phyloP scores from a whole-genome alignment of 345 rosid genomes.

The Salix suchowensis region DNA sequence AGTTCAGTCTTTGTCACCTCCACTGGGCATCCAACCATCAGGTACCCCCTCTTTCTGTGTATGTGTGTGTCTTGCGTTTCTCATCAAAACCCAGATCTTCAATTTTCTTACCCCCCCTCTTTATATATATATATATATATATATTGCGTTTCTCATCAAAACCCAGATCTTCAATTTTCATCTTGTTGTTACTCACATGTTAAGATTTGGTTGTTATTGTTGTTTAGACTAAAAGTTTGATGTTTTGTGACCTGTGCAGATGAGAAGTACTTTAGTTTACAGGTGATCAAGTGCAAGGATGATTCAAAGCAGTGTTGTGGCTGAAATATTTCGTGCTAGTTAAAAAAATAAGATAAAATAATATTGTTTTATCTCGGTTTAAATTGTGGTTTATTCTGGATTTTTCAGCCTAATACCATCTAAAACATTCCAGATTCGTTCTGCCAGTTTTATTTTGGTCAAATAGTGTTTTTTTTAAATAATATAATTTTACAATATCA shows the following conservation, averaged over 20 bases:
- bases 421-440: too few species aligned
- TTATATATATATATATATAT: neutral
- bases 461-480: too few species aligned
- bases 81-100: conserved; percentile 7
- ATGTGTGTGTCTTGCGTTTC: neutral
- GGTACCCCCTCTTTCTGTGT: conserved; percentile 35
- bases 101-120: conserved; percentile 1
- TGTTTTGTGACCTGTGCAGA: conserved; percentile 35
- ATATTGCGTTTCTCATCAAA: neutral
- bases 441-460: too few species aligned
- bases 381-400: too few species aligned
- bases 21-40: conserved; percentile 65
- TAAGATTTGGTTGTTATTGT: neutral
- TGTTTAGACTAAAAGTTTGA: neutral
- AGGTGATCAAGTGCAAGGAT: conserved; percentile 80
- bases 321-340: too few species aligned
- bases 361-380: too few species aligned
- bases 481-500: too few species aligned
- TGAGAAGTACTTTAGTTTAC: conserved; percentile 54
- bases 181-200: neutral
- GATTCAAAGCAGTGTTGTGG: conserved; percentile 12
- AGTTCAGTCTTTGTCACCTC: conserved; percentile 23
- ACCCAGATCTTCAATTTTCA: conserved; percentile 9
- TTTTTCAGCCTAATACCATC: too few species aligned
- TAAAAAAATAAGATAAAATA: too few species aligned